These are phyloP conservation scores for Pseudogymnoascus sp. DNA, from an alignment of 2,329 filamentous ascomycete genomes.

Conservation along the genomic window DNA sequence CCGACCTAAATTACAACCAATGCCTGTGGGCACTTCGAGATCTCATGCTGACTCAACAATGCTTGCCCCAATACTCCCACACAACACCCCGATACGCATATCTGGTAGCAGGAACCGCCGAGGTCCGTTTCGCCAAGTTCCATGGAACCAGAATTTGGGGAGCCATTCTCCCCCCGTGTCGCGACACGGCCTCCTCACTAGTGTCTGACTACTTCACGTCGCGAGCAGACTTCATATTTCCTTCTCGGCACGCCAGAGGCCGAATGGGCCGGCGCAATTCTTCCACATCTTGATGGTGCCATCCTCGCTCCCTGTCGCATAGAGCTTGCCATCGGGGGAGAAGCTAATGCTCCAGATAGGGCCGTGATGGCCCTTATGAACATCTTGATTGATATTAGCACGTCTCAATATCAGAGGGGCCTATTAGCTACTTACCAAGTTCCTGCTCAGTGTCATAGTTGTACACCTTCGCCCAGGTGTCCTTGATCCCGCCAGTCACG, in stretches of 20 bases:
- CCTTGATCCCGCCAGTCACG: constrained; percentile 81
- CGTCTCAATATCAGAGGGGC: background rate
- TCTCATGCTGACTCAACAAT: background rate
- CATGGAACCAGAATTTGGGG: background rate
- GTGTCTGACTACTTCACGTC: background rate
- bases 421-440: constrained; percentile 46
- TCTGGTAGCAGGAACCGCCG: background rate
- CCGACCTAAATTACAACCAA: constrained; percentile 3
- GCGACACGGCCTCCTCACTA: background rate
- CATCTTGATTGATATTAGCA: constrained; percentile 44
- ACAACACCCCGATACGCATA: background rate
- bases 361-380: constrained; percentile 93
- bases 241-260: constrained; percentile 42
- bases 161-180: background rate
- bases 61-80: constrained; percentile 1
- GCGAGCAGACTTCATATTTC: constrained; percentile 3
- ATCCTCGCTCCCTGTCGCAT: constrained; percentile 93
- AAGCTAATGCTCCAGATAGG: constrained; percentile 95
- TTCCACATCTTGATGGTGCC: constrained; percentile 93
- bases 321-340: constrained; percentile 90
- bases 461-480: constrained; percentile 96
- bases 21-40: background rate
- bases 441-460: constrained; percentile 77
- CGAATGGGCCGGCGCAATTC: constrained; percentile 58
- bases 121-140: background rate